Base-by-base conservation (phyloP, 2,329 filamentous ascomycete species). In the Pseudocercospora fuligena region DNA sequence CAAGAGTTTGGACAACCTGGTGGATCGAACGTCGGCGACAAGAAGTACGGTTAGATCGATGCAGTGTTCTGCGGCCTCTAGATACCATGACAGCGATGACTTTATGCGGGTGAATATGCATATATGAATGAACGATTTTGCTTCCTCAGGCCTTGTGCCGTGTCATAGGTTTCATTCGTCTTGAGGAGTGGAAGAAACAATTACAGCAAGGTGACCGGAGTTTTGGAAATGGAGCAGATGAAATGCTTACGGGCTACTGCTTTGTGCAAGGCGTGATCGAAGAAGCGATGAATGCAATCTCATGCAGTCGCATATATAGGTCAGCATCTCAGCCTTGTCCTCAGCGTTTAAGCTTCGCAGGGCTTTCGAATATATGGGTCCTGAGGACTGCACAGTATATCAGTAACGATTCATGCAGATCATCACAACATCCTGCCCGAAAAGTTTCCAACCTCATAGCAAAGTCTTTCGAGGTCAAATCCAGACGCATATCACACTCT, bases 1-100 rank as follows among this genome's bases (percentile, higher is more conserved):
- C 71, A 74, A 47, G 73, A 75, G 29, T 73, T 67, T 53, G 67
- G 68, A 9, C 69, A 71, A 66, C 65, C 67, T 27, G 67, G 66
- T 14, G 64, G 56, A 23, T 63, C 60, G 29, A 58, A 58, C 36
- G 29, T 58, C 27, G 31, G 31, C 29, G 56, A 58, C 19, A 58
- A 58, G 33, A 58, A 58, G 31, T 43, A 58, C 21, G 31, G 56
- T 6, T 58, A 58, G 56, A 27, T 21, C 5, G 19, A 21, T 58
- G 29, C 53, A 23, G 31, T 11, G 33, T 58, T 14, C n/a, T 23
- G n/a, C 31, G 33, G 33, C 9, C 3, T 43, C 33, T 43, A 43
- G 31, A 58, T 58, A 43, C 56, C 56, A 36, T 58, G 56, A 25
- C 2, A 58, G 23, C 31, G 33, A 40, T 31, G 21, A 40, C 14